Evolutionary conservation across 371 early-diverging fungal genomes (phyloP), one percentile per base, ranked within the genome.

Genomic region (Mortierella sp.): DNA sequence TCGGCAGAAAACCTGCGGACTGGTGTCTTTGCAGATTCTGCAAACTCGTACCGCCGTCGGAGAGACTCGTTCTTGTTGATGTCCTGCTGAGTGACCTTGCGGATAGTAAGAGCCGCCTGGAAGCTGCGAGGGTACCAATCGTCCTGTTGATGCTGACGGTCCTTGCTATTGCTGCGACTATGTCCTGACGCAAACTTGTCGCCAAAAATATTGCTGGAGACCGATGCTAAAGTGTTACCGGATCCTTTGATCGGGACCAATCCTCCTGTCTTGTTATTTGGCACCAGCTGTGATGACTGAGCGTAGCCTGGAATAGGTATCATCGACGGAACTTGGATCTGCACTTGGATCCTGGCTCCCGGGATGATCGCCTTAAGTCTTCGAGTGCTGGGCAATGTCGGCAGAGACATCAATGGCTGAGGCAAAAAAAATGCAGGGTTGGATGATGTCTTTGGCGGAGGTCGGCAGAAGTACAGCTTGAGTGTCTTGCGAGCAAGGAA

Each of bases 361-460:
- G 85, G 85, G 27, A 85, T 81, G 27, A 81, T 79, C 32, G 85
- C 81, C 77, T 85, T 81, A 14, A 85, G 46, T 12, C 79, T 72
- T 16, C 85, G 81, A 24, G 85, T 85, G 18, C 79, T 76, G 24
- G 85, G 85, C 35, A 85, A 56, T 14, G 71, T 81, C 0, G 85
- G 85, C 1, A 81, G 76, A 4, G 81, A 78, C 84, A 83, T 83
- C 24, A 76, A 76, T 2, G 85, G 85, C 2, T 71, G 49, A 1
- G 78, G 78, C 21, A 80, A 65, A 38, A 75, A 83, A 56, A 76
- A 76, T 1, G 76, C 76, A 16, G 74, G 32, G 46, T 74, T 83
- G 21, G 84, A 77, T 32, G 77, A 80, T 1, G 48, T 35, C 1
- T 43, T 44, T 18, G 58, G 76, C 0, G 78, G 60, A 11, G 85